These are phyloP conservation scores for Boeremia lycopersici DNA, from an alignment of 2,329 filamentous ascomycete genomes.

Conservation along the genomic window DNA sequence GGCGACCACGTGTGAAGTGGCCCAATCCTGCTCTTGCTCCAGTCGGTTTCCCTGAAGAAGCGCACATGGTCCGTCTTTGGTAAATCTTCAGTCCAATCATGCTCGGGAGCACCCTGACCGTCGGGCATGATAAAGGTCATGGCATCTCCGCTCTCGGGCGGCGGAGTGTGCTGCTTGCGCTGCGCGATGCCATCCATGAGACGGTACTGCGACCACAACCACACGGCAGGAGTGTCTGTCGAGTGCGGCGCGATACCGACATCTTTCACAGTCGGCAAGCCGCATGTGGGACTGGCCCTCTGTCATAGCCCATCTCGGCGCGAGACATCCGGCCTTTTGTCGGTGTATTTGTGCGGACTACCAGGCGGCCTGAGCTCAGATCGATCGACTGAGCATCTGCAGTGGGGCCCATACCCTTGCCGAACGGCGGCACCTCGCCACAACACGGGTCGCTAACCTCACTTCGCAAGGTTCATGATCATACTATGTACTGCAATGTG, in stretches of 20 bases:
- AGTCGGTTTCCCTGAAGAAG: constrained; percentile 40
- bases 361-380: neutral
- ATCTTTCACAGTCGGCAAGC: constrained; percentile 1
- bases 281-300: constrained; percentile 4
- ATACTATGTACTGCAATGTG: neutral
- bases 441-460: neutral
- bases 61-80: constrained; percentile 40
- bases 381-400: constrained; percentile 2
- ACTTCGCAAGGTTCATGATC: neutral
- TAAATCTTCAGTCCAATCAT: constrained; percentile 40
- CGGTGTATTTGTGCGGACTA: neutral
- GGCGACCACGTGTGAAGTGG: constrained; percentile 32
- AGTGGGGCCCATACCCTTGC: neutral
- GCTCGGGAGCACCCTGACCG: constrained; percentile 15
- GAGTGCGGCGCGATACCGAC: constrained; percentile 1
- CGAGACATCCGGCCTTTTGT: constrained; percentile 7
- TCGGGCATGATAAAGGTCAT: constrained; percentile 8
- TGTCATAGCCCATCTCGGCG: constrained; percentile 4
- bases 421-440: neutral
- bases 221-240: constrained; percentile 8
- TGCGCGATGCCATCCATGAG: constrained; percentile 14
- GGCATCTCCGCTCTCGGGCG: constrained; percentile 20
- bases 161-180: constrained; percentile 19
- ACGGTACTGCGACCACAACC: constrained; percentile 1
- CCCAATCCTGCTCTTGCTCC: constrained; percentile 35